Percentiles rank a stretch among this genome's conserved stretches.
phyloP scores from a whole-genome alignment of 2,329 filamentous ascomycete genomes.

The Drechslerella coelobrocha region DNA sequence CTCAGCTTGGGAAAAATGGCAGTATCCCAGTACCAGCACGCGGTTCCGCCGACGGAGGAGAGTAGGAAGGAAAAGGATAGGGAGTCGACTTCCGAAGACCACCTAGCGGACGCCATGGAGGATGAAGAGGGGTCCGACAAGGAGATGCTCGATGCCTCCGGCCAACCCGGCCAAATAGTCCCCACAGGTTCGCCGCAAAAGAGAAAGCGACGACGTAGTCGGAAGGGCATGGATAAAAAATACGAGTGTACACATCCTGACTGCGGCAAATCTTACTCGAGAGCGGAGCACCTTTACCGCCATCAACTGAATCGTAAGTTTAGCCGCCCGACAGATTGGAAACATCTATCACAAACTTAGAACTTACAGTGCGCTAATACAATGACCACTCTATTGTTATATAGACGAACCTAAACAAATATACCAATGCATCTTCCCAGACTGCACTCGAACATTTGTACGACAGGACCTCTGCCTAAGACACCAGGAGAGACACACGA shows the following conservation, averaged over 20 bases:
- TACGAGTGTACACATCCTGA: conserved; percentile 84
- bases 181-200: conserved; percentile 30
- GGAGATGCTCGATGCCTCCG: conserved; percentile 37
- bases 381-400: conserved; percentile 26
- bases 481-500: conserved; percentile 80
- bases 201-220: conserved; percentile 71
- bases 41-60: conserved; percentile 44
- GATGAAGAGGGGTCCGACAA: conserved; percentile 47
- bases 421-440: conserved; percentile 89
- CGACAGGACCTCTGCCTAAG: conserved; percentile 89
- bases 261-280: conserved; percentile 94
- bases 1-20: conserved; percentile 31
- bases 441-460: conserved; percentile 89
- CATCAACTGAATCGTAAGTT: conserved; percentile 86
- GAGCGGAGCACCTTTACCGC: conserved; percentile 94
- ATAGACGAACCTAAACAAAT: conserved; percentile 89
- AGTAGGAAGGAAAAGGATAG: conserved; percentile 45
- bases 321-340: conserved; percentile 53
- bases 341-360: not conserved
- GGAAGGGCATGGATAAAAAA: conserved; percentile 79
- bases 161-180: conserved; percentile 22
- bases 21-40: conserved; percentile 43
- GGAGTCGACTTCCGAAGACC: conserved; percentile 33
- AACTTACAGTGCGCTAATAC: conserved; percentile 41
- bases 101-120: conserved; percentile 33